These are phyloP conservation scores for Beauveria varroae DNA, from an alignment of 2,329 filamentous ascomycete genomes.

Conservation along the genomic window DNA sequence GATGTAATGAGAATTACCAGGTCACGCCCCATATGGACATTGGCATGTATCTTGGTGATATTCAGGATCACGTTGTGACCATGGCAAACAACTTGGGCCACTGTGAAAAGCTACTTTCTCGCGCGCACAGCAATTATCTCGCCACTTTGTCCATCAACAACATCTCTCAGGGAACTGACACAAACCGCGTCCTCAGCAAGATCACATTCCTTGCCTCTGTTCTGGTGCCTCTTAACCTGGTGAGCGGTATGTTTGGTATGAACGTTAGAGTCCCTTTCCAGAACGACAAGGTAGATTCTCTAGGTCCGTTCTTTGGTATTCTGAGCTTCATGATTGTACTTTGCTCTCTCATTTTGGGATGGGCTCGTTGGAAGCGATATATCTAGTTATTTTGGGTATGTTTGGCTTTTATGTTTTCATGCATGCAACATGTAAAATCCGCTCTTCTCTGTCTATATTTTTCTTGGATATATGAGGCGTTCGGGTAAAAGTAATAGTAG, in stretches of 20 bases:
- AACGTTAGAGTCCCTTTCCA: conserved; percentile 68
- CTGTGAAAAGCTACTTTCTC: conserved; percentile 95
- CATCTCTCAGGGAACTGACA: conserved; percentile 77
- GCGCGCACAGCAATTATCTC: conserved; percentile 91
- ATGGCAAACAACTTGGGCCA: conserved; percentile 97
- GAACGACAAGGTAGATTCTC: conserved; percentile 36
- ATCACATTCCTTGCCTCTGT: conserved; percentile 92
- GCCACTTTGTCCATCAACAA: conserved; percentile 91
- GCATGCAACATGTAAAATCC: background rate
- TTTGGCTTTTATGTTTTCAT: background rate
- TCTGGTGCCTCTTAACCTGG: conserved; percentile 89
- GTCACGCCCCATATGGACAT: conserved; percentile 95
- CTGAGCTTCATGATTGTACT: conserved; percentile 46
- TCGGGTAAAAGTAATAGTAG: background rate
- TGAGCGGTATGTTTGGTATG: conserved; percentile 85
- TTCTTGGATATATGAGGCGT: background rate
- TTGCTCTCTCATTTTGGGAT: conserved; percentile 36
- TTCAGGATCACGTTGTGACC: conserved; percentile 97
- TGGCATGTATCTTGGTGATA: conserved; percentile 91
- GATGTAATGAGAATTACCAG: conserved; percentile 95
- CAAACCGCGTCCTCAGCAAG: conserved; percentile 86
- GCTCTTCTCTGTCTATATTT: background rate
- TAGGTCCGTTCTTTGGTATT: conserved; percentile 49
- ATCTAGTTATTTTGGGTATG: conserved; percentile 28
- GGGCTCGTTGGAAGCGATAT: conserved; percentile 39